These are phyloP conservation scores for Eimeria tenella DNA, from an alignment of 169 alveolate species.

Conservation along the genomic window DNA sequence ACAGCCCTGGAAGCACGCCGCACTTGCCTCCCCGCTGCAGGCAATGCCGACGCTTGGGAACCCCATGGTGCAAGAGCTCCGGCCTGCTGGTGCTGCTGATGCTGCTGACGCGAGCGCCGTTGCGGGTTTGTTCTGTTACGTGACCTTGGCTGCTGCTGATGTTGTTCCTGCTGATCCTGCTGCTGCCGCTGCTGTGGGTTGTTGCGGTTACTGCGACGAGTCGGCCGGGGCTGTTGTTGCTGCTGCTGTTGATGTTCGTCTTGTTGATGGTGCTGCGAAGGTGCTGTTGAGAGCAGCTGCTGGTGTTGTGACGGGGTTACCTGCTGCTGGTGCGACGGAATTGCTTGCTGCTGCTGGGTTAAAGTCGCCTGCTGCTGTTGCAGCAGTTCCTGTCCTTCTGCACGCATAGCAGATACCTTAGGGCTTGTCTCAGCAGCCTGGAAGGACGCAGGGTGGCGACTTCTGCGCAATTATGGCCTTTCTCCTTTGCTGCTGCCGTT, in stretches of 20 bases:
- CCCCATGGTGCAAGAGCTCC: constrained; percentile 28
- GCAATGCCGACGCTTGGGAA: not conserved
- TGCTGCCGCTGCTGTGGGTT: not conserved
- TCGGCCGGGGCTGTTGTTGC: not conserved
- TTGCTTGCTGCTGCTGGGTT: not conserved
- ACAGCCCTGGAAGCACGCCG: constrained; percentile 25
- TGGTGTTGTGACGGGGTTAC: constrained; percentile 13
- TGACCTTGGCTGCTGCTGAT: constrained; percentile 10
- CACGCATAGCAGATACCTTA: constrained; percentile 38
- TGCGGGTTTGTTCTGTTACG: constrained; percentile 44
- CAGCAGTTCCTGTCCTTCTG: constrained; percentile 56
- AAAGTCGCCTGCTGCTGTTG: not conserved
- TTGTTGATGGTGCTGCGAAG: constrained; percentile 51
- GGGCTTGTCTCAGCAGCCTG: constrained; percentile 28
- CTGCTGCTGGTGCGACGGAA: constrained; percentile 39
- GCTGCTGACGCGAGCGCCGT: constrained; percentile 57
- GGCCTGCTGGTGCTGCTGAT: constrained; percentile 38
- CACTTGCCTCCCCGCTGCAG: constrained; percentile 47
- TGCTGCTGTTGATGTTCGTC: constrained; percentile 50
- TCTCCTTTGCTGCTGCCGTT: constrained; percentile 21
- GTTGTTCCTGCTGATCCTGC: not conserved
- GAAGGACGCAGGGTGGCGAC: not conserved
- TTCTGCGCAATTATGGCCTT: too few relatives aligned
- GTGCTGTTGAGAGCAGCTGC: constrained; percentile 37
- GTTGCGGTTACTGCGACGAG: not conserved